Evolutionary conservation across 1,139 yeast species (phyloP).

Genomic region (Yamadazyma aaseri): DNA sequence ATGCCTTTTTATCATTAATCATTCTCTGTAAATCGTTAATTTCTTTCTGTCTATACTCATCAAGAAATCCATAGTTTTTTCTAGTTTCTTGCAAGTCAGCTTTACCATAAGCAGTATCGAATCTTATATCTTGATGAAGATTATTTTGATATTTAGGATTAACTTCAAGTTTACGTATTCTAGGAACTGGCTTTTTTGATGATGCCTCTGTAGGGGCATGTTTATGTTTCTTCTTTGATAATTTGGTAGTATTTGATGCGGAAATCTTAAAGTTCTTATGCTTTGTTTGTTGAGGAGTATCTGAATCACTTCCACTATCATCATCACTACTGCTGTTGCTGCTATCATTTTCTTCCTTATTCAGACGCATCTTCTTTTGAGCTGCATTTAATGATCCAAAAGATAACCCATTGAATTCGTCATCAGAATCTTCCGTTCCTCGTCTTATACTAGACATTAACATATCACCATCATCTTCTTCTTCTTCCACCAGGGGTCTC

Average conservation of each 20-base stretch:
- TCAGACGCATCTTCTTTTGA: constrained; percentile 41
- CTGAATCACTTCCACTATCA: not conserved
- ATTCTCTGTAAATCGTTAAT: constrained; percentile 56
- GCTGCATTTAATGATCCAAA: constrained; percentile 62
- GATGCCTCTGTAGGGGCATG: constrained; percentile 83
- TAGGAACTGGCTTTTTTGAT: constrained; percentile 68
- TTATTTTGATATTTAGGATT: constrained; percentile 40
- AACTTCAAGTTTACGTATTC: constrained; percentile 64
- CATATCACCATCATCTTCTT: constrained; percentile 22
- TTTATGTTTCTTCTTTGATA: constrained; percentile 45
- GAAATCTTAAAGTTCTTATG: not conserved
- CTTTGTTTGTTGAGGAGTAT: not conserved
- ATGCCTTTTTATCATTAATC: constrained; percentile 55
- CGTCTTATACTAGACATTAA: constrained; percentile 11
- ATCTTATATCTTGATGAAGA: constrained; percentile 76
- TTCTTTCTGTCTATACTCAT: constrained; percentile 79
- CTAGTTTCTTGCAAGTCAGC: constrained; percentile 68
- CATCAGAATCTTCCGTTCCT: constrained; percentile 24
- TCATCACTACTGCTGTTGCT: not conserved
- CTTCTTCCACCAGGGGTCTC: constrained; percentile 17
- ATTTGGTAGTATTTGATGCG: constrained; percentile 14
- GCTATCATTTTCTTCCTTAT: not conserved
- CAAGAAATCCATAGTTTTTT: constrained; percentile 78
- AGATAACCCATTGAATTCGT: constrained; percentile 44
- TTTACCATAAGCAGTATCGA: constrained; percentile 85